Base-by-base conservation (phyloP, 2,329 filamentous ascomycete species). In the Neofusicoccum umdonicola region DNA sequence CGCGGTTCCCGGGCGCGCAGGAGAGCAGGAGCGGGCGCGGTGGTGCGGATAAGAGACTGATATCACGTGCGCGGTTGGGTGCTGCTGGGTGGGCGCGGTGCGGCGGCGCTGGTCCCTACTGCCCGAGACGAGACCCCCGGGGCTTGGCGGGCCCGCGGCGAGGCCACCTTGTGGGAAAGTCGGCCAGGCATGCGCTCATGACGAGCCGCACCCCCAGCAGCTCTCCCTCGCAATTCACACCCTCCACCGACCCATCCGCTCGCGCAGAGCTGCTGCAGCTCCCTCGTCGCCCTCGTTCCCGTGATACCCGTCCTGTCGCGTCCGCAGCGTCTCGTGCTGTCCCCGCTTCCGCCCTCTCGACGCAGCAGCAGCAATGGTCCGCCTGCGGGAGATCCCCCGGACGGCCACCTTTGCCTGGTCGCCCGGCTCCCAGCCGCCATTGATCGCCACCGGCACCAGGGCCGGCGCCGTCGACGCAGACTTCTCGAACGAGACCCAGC, bases 401-500 rank as follows among this genome's bases (percentile, higher is more conserved):
- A 99, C 95, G 74, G 95, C 94, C 79, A 91, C 94, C 73, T 99
- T 99, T 79, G 92, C 95, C 75, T 99, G 95, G 94, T 97, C 92
- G 71, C 90, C 93, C 31, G 91, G 89, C 71, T 82, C 91, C 58
- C 85, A 87, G 44, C 87, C 89, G 71, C 93, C 94, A 71, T 84
- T 96, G 71, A 84, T 99, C 69, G 94, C 92, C 66, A 99, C 95
- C 34, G 95, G 95, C 72, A 99, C 95, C 52, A 89, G 93, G 71
- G 93, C 95, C 67, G 95, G 95, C 68, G 95, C 95, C 72, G 93
- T 99, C 47, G 93, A 96, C 79, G 93, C 92, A 71, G 93, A 98
- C 79, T 99, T 99, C 80, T 98, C 95, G 34, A 95, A 95, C 78
- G 93, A 98, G 78, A 97, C 93, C 68, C 94, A 94, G 81, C 83